Evolutionary conservation across 768 basidiomycete species (phyloP), one percentile per base, ranked within the genome.

Genomic region (Pleurotus pulmonarius): DNA sequence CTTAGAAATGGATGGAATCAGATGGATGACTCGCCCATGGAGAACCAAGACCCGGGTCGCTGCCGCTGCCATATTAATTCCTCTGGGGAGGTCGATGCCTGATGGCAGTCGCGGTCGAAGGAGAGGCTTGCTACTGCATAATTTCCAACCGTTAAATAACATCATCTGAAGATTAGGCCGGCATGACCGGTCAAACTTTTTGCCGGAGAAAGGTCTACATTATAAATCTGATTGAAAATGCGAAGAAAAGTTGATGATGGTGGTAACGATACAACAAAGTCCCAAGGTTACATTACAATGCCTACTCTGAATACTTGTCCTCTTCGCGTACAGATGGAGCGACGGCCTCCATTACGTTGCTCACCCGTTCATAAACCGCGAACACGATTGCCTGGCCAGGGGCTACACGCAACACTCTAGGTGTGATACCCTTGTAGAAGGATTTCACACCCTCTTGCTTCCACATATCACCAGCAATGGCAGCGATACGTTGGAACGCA

Each of bases 391-490:
- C 95, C 69, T 93, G 92, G 1, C 96, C 97, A 6, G 97, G 97
- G 2, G 97, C 97, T 45, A 99, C 97, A 54, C 97, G 85, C 64
- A 97, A 76, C 37, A 99, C 94, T 18, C 97, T 82, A 37, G 97
- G 97, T 0, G 95, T 98, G 68, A 99, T 98, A 16, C 97, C 97
- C 76, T 97, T 98, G 77, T 98, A 98, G 73, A 99, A 98, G 53
- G 95, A 93, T 44, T 72, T 72, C 13, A 88, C 75, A 5, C 97
- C 97, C 72, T 99, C 97, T 61, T 83, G 79, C 59, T 77, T 83
- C 88, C 94, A 98, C 94, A 98, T 97, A 46, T 93, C 93, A n/a
- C 74, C 72, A 26, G 92, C 87, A 57, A 99, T 95, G 26, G 80
- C 77, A 8, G 79, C 68, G 65, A 99, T 87, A 5, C 95, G 85